Evolutionary conservation across 1,284 basidiomycete species (phyloP), one percentile per base, ranked within the genome.

Genomic region (Sporisorium sorghi): DNA sequence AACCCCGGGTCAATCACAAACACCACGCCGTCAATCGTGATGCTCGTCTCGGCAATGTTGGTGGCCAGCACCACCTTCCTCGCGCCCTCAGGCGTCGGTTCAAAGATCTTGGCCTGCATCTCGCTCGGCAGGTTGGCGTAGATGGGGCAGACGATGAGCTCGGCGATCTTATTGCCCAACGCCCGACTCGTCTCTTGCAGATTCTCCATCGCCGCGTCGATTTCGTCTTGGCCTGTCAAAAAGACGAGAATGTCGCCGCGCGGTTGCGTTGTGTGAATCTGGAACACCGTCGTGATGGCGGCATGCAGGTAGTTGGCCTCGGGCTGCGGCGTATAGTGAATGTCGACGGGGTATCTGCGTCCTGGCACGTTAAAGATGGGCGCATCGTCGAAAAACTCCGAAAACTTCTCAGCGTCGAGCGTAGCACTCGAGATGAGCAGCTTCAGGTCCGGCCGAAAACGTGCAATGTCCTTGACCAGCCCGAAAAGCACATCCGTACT

Each of bases 41-140:
- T 84, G 33, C 76, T 79, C 5, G 83, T 84, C 55, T 84, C 83
- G 26, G 97, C 97, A 76, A 99, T 99, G 84, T 99, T 99, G 30
- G 97, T 99, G 1, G 97, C 97, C 39, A 99, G 87, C 17, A 99
- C 96, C 43, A 87, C 87, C 86, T 99, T 99, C 58, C 97, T 88
- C 17, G 97, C 93, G 11, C 94, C 94, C 62, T 93, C 92, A 0
- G 97, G 96, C 8, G 97, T 99, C 1, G 96, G 95, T 85, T 99
- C 97, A 85, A 99, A 99, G 72, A 99, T 99, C 86, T 97, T 97
- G 35, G 94, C 92, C 85, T 99, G 97, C 94, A 98, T 94, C 71
- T 99, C 97, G 76, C 92, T 95, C 1, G 97, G 97, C 33, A 99
- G 86, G 84, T 97, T 98, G 69, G 97, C 95, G 83, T 99, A 99